These are phyloP conservation scores for Pleurotus ostreatus DNA, from an alignment of 768 basidiomycete genomes.

Conservation along the genomic window DNA sequence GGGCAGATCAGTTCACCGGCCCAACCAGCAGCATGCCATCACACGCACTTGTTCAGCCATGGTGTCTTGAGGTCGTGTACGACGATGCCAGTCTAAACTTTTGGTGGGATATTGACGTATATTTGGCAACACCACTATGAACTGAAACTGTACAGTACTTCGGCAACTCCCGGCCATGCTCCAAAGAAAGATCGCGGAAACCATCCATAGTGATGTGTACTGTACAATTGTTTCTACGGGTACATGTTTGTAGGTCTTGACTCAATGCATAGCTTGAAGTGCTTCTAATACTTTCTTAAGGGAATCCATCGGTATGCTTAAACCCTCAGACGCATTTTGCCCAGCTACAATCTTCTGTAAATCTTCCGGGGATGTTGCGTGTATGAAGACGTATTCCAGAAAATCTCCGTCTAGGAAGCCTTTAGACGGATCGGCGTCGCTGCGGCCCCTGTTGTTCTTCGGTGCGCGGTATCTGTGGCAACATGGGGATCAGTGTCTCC, in stretches of 20 bases:
- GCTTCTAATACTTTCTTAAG: conserved; percentile 41
- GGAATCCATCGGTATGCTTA: conserved; percentile 43
- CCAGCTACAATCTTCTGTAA: conserved; percentile 56
- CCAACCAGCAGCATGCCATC: background rate
- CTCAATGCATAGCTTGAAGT: conserved; percentile 55
- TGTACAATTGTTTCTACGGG: background rate
- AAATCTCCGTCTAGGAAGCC: conserved; percentile 92
- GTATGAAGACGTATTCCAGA: conserved; percentile 60
- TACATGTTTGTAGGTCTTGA: background rate
- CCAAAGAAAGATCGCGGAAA: too few species aligned
- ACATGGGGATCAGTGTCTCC: background rate
- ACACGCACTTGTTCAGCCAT: conserved; percentile 62
- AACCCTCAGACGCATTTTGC: conserved; percentile 50
- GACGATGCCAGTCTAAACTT: conserved; percentile 28
- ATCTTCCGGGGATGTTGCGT: conserved; percentile 31
- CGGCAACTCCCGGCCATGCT: background rate
- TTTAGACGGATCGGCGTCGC: conserved; percentile 53
- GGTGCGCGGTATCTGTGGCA: conserved; percentile 65
- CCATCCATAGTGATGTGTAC: background rate
- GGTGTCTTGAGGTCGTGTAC: conserved; percentile 39
- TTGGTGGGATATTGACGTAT: conserved; percentile 35
- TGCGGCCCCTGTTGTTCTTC: conserved; percentile 48
- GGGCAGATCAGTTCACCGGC: conserved; percentile 1
- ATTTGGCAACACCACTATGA: conserved; percentile 33
- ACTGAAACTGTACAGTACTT: conserved; percentile 37